phyloP scores from a whole-genome alignment of 2,329 filamentous ascomycete species.

The Xylaria sp. region DNA sequence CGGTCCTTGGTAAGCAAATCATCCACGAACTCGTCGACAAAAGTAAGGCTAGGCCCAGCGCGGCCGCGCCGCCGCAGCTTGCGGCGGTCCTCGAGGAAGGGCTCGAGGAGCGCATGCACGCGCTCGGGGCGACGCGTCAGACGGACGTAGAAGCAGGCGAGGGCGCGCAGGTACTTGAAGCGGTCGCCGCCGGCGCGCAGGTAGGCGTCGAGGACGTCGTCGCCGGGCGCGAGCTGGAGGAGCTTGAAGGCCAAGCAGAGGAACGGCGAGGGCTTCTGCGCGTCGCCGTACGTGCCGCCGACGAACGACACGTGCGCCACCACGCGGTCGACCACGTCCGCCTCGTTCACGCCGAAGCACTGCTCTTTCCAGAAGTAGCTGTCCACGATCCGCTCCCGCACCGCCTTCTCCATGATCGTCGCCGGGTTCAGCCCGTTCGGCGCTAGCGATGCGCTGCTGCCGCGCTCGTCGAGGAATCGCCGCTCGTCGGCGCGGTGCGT shows the following conservation, averaged over 20 bases:
- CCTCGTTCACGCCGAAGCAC: constrained; percentile 91
- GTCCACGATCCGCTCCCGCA: constrained; percentile 93
- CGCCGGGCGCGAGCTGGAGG: constrained; percentile 81
- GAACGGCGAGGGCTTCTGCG: constrained; percentile 89
- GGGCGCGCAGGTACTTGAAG: constrained; percentile 86
- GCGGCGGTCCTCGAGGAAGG: constrained; percentile 78
- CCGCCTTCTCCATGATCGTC: constrained; percentile 94
- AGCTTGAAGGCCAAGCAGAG: constrained; percentile 95
- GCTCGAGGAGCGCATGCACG: constrained; percentile 81
- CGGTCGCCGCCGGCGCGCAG: constrained; percentile 74
- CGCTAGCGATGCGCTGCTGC: constrained; percentile 75
- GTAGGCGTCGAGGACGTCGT: constrained; percentile 81
- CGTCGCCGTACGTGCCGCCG: constrained; percentile 83
- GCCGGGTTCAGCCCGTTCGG: constrained; percentile 90
- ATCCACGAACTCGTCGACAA: constrained; percentile 91
- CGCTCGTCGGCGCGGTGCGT: constrained; percentile 78
- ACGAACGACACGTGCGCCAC: constrained; percentile 81
- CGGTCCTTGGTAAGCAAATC: constrained; percentile 87
- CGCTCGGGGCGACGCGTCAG: constrained; percentile 83
- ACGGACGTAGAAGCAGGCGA: constrained; percentile 92
- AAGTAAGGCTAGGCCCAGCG: constrained; percentile 76
- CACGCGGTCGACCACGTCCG: constrained; percentile 84
- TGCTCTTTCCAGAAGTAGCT: constrained; percentile 99
- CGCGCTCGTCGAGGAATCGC: constrained; percentile 87
- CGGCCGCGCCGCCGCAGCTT: constrained; percentile 82